A percentile compares a stretch with the other conserved stretches of the same genome.
These are phyloP conservation scores for Trypethelium eluteriae DNA, from an alignment of 495 filamentous ascomycete genomes.

Conservation along the genomic window DNA sequence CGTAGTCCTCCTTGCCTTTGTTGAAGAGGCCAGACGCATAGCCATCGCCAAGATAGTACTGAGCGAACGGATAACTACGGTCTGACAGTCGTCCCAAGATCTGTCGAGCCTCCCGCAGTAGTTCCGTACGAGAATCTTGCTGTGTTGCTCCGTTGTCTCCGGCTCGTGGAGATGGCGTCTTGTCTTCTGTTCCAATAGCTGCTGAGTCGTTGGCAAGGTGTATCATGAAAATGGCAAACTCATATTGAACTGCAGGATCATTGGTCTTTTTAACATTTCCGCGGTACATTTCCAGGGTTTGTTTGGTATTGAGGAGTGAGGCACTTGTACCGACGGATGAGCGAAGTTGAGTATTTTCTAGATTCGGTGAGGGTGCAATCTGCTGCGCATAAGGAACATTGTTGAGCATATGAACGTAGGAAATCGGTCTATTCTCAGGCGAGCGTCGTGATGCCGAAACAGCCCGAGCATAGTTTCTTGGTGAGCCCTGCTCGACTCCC, in stretches of 20 bases:
- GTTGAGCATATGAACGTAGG: slow-evolving; percentile 72
- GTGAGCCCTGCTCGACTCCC: slow-evolving; percentile 38
- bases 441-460: slow-evolving; percentile 44
- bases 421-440: slow-evolving; percentile 67
- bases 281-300: slow-evolving; percentile 96
- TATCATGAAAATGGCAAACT: slow-evolving; percentile 90
- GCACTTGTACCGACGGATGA: slow-evolving; percentile 78
- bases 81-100: slow-evolving; percentile 82
- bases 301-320: slow-evolving; percentile 76
- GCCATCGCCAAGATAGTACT: slow-evolving; percentile 94
- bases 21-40: slow-evolving; percentile 90
- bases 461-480: slow-evolving; percentile 25
- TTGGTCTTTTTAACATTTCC: slow-evolving; percentile 94
- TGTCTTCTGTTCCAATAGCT: slow-evolving; percentile 41
- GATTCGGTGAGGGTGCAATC: slow-evolving; percentile 60
- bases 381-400: slow-evolving; percentile 86
- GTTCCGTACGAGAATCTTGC: slow-evolving; percentile 44
- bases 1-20: slow-evolving; percentile 84
- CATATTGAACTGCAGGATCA: slow-evolving; percentile 79
- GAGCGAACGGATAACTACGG: slow-evolving; percentile 85
- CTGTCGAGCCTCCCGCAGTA: slow-evolving; percentile 77
- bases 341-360: slow-evolving; percentile 71
- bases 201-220: slow-evolving; percentile 65
- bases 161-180: slow-evolving; percentile 33
- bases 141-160: slow-evolving; percentile 12